phyloP scores from a whole-genome alignment of 352 stramenopile genomes.

The Aphanomyces invadans region DNA sequence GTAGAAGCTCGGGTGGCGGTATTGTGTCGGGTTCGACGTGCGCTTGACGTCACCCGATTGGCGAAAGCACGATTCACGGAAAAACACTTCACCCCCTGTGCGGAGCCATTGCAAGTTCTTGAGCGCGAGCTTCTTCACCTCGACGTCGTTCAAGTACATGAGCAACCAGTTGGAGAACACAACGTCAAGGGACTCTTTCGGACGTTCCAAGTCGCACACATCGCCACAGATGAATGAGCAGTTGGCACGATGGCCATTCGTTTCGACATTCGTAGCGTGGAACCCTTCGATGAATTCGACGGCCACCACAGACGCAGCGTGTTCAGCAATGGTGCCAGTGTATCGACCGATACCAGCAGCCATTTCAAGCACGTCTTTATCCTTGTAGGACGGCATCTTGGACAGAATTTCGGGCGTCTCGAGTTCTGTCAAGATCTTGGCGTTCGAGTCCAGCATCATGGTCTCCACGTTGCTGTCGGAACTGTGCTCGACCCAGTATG shows the following conservation, averaged over 20 bases:
- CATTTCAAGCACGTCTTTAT: conserved; percentile 61
- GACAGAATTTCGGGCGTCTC: conserved; percentile 72
- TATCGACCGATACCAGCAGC: conserved; percentile 59
- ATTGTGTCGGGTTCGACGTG: conserved; percentile 53
- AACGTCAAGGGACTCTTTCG: conserved; percentile 51
- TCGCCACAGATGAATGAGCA: conserved; percentile 60
- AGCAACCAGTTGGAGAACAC: conserved; percentile 76
- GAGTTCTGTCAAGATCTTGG: conserved; percentile 58
- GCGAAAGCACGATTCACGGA: conserved; percentile 59
- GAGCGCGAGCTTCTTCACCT: conserved; percentile 44
- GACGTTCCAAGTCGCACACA: conserved; percentile 49
- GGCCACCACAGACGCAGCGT: conserved; percentile 45
- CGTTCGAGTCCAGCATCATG: conserved; percentile 83
- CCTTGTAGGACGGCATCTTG: conserved; percentile 46
- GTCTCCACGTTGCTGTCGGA: conserved; percentile 55
- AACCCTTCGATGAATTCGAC: conserved; percentile 80
- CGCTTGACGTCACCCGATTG: conserved; percentile 59
- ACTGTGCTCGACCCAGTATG: conserved; percentile 72
- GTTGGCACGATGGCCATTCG: conserved; percentile 47
- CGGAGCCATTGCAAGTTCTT: conserved; percentile 60
- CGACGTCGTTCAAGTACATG: conserved; percentile 60
- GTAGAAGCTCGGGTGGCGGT: conserved; percentile 63
- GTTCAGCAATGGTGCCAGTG: conserved; percentile 44
- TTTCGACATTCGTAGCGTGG: conserved; percentile 46
- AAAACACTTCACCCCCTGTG: conserved; percentile 54